Conservation (phyloP, 371 early-diverging fungal species). For the Mucor velutinosus region DNA sequence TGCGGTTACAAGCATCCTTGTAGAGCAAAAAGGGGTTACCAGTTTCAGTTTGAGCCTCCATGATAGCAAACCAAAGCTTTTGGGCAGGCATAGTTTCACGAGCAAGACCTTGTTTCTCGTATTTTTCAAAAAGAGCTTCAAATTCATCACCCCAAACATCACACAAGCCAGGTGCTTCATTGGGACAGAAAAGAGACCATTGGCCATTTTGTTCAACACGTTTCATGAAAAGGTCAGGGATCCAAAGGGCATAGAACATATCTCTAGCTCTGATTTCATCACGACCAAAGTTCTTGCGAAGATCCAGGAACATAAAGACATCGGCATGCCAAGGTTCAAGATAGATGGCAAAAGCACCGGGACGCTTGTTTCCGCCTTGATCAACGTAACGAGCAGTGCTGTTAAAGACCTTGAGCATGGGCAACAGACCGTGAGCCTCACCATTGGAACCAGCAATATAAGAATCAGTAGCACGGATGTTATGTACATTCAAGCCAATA, state of each 20-base stretch:
- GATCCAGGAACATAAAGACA: constrained; percentile 96
- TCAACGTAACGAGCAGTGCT: constrained; percentile 98
- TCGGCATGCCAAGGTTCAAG: constrained; percentile 99
- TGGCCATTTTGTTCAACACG: constrained; percentile 94
- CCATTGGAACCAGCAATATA: constrained; percentile 98
- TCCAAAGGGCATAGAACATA: constrained; percentile 98
- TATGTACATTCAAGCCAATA: constrained; percentile 96
- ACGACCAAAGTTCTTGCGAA: constrained; percentile 98
- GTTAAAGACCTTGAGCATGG: constrained; percentile 98
- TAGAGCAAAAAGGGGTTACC: constrained; percentile 99
- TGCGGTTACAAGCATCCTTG: constrained; percentile 94
- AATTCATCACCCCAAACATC: constrained; percentile 98
- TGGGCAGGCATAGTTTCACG: constrained; percentile 94
- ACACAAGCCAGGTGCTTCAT: constrained; percentile 92
- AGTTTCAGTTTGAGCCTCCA: constrained; percentile 99
- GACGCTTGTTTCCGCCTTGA: constrained; percentile 99
- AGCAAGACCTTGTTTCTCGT: constrained; percentile 87
- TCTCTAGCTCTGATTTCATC: constrained; percentile 98
- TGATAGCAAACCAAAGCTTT: constrained; percentile 98
- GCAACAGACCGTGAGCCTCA: constrained; percentile 96
- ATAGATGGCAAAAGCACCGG: constrained; percentile 99
- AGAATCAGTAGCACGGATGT: constrained; percentile 93
- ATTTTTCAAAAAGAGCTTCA: constrained; percentile 83
- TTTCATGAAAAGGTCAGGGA: constrained; percentile 99
- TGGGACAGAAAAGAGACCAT: constrained; percentile 98